A percentile compares a stretch with the other conserved stretches of the same genome.
These are phyloP conservation scores for Davidsoniella eucalypti DNA, from an alignment of 2,329 filamentous ascomycete species.

Conservation along the genomic window DNA sequence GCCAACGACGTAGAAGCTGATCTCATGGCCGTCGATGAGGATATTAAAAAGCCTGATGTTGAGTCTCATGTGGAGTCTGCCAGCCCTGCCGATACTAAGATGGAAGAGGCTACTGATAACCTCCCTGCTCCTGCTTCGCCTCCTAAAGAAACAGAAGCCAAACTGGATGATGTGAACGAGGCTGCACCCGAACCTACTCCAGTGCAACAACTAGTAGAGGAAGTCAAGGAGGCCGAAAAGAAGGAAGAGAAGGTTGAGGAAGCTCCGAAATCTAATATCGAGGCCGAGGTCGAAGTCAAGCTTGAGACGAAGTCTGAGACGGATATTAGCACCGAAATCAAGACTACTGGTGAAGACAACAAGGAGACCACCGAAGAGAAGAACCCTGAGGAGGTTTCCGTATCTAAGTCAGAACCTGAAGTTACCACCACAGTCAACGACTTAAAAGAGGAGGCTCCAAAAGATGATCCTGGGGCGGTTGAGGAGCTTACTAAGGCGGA, in stretches of 20 bases:
- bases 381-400: conserved; percentile 6
- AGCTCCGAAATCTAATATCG: background rate
- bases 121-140: too few species aligned
- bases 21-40: conserved; percentile 3
- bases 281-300: conserved; percentile 10
- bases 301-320: conserved; percentile 14
- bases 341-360: background rate
- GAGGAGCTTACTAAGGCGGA: conserved; percentile 1
- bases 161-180: background rate
- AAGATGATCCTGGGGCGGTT: background rate
- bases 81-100: background rate
- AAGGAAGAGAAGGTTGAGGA: conserved; percentile 12
- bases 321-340: conserved; percentile 11
- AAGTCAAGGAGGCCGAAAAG: background rate
- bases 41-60: background rate
- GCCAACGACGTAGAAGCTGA: conserved; percentile 5
- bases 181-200: background rate
- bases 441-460: background rate
- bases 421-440: conserved; percentile 5
- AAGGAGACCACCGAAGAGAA: conserved; percentile 19
- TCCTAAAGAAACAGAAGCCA: background rate
- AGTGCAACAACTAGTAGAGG: background rate
- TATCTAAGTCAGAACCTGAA: conserved; percentile 4
- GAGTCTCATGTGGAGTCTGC: background rate
- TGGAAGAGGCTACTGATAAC: background rate